Percentiles rank a stretch among this genome's conserved stretches.
Evolutionary conservation across 441 rosid species (phyloP).

Genomic region (Pelargonium fulgidum): DNA sequence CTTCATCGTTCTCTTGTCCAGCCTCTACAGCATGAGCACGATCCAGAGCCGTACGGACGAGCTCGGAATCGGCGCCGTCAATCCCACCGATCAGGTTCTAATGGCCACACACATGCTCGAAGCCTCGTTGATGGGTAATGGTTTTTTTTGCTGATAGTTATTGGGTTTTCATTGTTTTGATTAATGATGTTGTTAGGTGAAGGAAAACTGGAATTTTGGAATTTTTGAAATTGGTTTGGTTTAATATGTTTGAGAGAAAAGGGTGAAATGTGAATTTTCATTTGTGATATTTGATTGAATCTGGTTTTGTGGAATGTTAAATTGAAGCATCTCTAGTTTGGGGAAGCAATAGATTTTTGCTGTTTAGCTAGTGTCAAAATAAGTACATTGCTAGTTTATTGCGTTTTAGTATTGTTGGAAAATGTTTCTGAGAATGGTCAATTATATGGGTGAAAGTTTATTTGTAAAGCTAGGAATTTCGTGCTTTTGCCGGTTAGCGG

Average conservation of each 20-base stretch:
- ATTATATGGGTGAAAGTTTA: background rate
- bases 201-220: no score
- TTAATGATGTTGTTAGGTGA: background rate
- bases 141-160: background rate
- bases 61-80: background rate
- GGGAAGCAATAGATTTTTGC: background rate
- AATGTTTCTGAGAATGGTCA: background rate
- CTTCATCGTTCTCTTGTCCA: background rate
- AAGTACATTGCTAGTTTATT: background rate
- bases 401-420: background rate
- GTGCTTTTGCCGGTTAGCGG: no score
- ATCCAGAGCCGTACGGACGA: slow-evolving; percentile 1
- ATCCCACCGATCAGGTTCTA: slow-evolving; percentile 2
- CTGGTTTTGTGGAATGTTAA: no score
- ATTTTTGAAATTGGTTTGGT: no score
- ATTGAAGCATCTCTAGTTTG: no score
- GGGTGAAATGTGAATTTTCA: no score
- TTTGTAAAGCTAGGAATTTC: no score
- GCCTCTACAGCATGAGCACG: slow-evolving; percentile 2
- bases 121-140: background rate
- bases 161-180: background rate
- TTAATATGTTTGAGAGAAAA: no score
- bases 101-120: background rate
- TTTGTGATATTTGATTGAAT: no score
- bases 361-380: background rate